Evolutionary conservation across 192 early-diverging fungal genomes (phyloP), one percentile per base, ranked within the genome.

Genomic region (Rhizoclosmatium globosum): DNA sequence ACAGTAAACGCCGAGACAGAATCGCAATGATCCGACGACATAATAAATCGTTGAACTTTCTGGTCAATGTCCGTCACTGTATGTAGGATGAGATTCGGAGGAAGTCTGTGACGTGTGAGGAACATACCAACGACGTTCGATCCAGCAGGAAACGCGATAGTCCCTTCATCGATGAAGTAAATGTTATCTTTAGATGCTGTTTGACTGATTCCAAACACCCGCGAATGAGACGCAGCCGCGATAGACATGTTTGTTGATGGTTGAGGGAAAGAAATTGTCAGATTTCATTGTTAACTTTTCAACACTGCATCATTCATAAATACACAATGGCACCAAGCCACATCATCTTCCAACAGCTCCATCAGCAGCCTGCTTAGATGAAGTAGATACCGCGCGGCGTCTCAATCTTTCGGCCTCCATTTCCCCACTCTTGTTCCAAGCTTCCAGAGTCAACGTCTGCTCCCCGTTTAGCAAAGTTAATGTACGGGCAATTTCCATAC

Each of bases 101-200:
- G 21, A 61, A 68, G 15, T 41, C n/a, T n/a, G n/a, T n/a, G n/a
- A n/a, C n/a, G n/a, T n/a, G 47, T 58, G 68, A 31, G 71, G 23
- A 19, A 46, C 71, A 21, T 81, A 87, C 88, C 77, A 39, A 89
- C 70, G 45, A 86, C 69, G 67, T 89, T 89, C 72, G 79, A 77
- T 66, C 88, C 88, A 17, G 86, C 85, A 43, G 85, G 81, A 62
- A 82, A 89, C 21, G 87, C n/a, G 19, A 86, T 64, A 15, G 88
- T 89, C 56, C 84, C 85, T 57, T 89, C 86, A 64, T 89, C 88
- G 45, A 87, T 76, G 74, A 82, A 87, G 75, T 80, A 85, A 9
- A 89, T 9, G 68, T 87, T 89, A 39, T 85, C 82, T 47, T 56
- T 73, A 44, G 56, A 86, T 45, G 21, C 57, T 43, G 78, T 72